Conservation (phyloP, 2,329 filamentous ascomycete species). For the Ophiostoma tasmaniense region DNA sequence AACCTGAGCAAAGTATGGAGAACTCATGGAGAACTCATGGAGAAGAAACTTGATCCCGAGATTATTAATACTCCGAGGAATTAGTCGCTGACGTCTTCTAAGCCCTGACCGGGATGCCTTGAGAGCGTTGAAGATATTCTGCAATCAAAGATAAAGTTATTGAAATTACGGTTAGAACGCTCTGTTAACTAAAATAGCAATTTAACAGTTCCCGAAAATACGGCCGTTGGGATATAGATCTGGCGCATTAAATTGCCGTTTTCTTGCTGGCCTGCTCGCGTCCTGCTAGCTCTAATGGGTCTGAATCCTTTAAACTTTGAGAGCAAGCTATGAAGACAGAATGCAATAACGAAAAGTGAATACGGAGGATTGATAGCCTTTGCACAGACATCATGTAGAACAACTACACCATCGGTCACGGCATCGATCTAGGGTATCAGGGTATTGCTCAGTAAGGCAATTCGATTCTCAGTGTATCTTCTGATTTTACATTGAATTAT, state of each 20-base stretch:
- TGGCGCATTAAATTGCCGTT: slow-evolving; percentile 6
- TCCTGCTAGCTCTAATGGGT: not conserved
- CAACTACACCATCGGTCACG: not conserved
- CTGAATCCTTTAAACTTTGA: not conserved
- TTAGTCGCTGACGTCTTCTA: not conserved
- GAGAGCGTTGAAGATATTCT: not conserved
- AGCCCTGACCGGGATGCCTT: not conserved
- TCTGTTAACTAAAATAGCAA: not conserved
- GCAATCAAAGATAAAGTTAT: not conserved
- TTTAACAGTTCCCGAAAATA: not conserved
- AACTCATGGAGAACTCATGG: not conserved
- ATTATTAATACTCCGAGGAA: not conserved
- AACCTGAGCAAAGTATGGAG: not conserved
- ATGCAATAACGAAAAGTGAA: no score
- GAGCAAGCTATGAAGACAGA: not conserved
- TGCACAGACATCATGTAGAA: slow-evolving; percentile 4
- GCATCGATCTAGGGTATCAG: not conserved
- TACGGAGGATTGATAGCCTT: not conserved
- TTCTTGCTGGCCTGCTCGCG: not conserved
- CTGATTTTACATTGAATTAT: not conserved
- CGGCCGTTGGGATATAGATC: not conserved
- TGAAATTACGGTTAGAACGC: no score
- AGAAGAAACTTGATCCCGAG: not conserved
- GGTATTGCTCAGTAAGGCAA: no score
- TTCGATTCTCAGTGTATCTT: no score